Evolutionary conservation across 345 rosid genomes (phyloP), one percentile per base, ranked within the genome.

Genomic region (Salix dunnii): DNA sequence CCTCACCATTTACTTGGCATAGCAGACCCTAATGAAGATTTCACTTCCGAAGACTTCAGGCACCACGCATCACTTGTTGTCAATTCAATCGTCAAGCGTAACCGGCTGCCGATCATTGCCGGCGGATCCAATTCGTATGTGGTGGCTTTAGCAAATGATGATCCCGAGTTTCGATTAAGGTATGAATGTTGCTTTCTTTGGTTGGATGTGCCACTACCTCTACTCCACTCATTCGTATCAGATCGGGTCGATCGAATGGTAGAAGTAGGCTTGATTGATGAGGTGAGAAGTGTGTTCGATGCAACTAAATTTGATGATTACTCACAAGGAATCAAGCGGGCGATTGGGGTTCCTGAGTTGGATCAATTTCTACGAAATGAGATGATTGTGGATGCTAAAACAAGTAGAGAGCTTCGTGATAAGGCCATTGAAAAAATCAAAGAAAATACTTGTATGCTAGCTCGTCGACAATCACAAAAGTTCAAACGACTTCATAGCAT

Each of bases 111-210:
- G 0, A 88, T 95, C 48, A 84, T 95, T 21, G 97, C 96, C 1
- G 99, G 99, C 0, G 99, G 99, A 13, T 95, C 99, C 1, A 95
- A 91, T 53, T 95, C 99, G 13, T 92, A 86, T 79, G 82, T 95
- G 28, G 85, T 89, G 58, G 92, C 92, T 7, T 82, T 95, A 61
- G 94, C 85, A 68, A 87, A 89, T 68, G 77, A 80, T 0, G 87
- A 86, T 67, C 77, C 84, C 14, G 86, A 92, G 23, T 92, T 95
- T 33, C 95, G 77, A n/a, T 74, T 73, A n/a, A 86, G 87, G 79
- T 85, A 91, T 38, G 90, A 88, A 6, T 95, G 91, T 30, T 91
- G 91, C 73, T 91, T 94, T 78, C 76, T 94, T 23, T 92, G 99
- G 97, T 91, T 94, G 21, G 95, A 94, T 35, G 99, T 91, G 21